Evolutionary conservation across 2,329 filamentous ascomycete genomes (phyloP), one percentile per base, ranked within the genome.

Genomic region (Ceratocystis cubensis): DNA sequence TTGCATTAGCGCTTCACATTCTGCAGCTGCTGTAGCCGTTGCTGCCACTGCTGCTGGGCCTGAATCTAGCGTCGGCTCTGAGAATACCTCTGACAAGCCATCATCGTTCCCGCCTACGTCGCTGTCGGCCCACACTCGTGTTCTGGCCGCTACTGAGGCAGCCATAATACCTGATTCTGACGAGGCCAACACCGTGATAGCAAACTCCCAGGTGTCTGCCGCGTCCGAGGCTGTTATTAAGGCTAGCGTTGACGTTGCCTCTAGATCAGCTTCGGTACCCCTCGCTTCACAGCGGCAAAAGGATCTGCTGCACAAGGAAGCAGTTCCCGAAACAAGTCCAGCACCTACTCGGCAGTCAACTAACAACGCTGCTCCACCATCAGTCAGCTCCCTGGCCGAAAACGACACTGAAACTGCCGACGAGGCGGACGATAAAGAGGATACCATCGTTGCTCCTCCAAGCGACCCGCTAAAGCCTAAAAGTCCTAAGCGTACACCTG

Each of bases 251-350:
- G 67, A 64, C 4, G 15, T 17, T 13, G 53, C 28, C 3, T 56
- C 59, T n/a, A 56, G 45, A 17, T n/a, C 33, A 4, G 50, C 61
- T 22, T 56, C 59, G 8, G 64, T 25, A 1, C 20, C 25, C 25
- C n/a, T 37, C 1, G 25, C 56, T 6, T 61, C 64, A 6, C 46
- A 65, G 20, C 41, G 61, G 7, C 61, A 66, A 22, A 46, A 30
- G 22, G 64, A 64, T 3, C 30, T 45, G 22, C 22, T 45, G 3
- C 20, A 46, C 30, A 64, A 66, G n/a, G 67, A 68, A 17, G 25
- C 61, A 28, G 67, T 68, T 15, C 67, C 67, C 15, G 67, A 68
- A 20, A 68, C 64, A 3, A 68, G 67, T 8, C 64, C 61, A 20
- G 46, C 37, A 41, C 66, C 63, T 8, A 67, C 59, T 28, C 25